phyloP scores from a whole-genome alignment of 1,284 basidiomycete genomes.

The Fomitopsis betulina region DNA sequence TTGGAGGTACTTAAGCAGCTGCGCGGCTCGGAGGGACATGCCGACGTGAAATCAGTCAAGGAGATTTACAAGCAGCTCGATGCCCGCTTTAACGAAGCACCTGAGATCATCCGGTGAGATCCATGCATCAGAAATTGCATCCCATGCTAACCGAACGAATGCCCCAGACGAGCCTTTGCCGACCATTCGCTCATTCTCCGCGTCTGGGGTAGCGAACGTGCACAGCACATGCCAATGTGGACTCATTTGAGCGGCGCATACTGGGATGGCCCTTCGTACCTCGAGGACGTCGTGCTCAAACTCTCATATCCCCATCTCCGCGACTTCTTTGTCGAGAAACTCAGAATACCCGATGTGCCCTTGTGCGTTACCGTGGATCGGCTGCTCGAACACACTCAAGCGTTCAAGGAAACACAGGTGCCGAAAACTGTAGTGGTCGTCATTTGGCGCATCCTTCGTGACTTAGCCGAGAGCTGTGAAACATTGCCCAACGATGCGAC shows the following conservation, averaged over 20 bases:
- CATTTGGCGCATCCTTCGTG: not conserved
- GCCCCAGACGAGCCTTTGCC: not conserved
- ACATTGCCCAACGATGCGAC: not conserved
- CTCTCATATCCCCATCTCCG: not conserved
- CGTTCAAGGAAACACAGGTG: not conserved
- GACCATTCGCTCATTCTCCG: not conserved
- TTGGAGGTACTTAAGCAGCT: not conserved
- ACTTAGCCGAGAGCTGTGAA: not conserved
- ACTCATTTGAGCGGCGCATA: not conserved
- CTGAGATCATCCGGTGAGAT: not conserved
- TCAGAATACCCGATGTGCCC: not conserved
- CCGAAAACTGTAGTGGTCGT: not conserved
- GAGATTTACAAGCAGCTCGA: not conserved
- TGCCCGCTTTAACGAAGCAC: not conserved
- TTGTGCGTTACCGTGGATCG: not conserved
- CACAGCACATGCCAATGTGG: not conserved
- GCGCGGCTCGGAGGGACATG: not conserved
- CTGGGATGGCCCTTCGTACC: not conserved
- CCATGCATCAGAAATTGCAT: not conserved
- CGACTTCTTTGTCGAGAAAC: not conserved
- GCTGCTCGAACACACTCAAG: not conserved
- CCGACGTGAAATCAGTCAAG: not conserved
- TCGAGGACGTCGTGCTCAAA: not conserved
- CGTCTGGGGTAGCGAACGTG: not conserved
- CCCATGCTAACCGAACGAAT: not conserved